These are phyloP conservation scores for Pleurotus giganteus DNA, from an alignment of 768 basidiomycete genomes.

Conservation along the genomic window DNA sequence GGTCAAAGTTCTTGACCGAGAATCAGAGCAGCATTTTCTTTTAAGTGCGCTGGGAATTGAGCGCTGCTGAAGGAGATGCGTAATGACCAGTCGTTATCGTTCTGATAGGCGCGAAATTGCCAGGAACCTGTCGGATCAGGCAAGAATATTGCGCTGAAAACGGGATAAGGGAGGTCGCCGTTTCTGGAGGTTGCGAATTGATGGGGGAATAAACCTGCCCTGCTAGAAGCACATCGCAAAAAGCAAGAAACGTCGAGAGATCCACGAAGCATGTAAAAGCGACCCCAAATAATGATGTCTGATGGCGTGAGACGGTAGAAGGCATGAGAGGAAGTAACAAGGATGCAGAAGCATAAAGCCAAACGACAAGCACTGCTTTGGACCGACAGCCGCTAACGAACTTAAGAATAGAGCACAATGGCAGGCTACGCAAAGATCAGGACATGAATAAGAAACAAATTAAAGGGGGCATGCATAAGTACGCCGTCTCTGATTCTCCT, in stretches of 20 bases:
- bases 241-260: conserved; percentile 11
- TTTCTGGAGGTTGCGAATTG: background rate
- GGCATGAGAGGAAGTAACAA: conserved; percentile 6
- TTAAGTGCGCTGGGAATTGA: background rate
- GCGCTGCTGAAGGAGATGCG: background rate
- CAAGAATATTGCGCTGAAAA: conserved; percentile 7
- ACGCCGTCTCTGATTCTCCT: too few species aligned
- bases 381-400: background rate
- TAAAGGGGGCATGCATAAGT: too few species aligned
- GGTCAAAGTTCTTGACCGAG: background rate
- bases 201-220: background rate
- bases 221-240: conserved; percentile 1
- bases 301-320: conserved; percentile 8
- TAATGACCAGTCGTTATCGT: background rate
- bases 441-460: too few species aligned
- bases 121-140: conserved; percentile 1
- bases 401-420: background rate
- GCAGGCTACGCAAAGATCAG: background rate
- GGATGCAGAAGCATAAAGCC: conserved; percentile 9
- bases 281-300: background rate
- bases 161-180: background rate
- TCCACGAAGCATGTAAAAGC: conserved; percentile 2
- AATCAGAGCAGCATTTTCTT: conserved; percentile 1
- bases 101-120: conserved; percentile 7
- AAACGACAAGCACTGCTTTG: background rate